Evolutionary conservation across 306 rosid species (phyloP).

Genomic region (Quercus gilva): DNA sequence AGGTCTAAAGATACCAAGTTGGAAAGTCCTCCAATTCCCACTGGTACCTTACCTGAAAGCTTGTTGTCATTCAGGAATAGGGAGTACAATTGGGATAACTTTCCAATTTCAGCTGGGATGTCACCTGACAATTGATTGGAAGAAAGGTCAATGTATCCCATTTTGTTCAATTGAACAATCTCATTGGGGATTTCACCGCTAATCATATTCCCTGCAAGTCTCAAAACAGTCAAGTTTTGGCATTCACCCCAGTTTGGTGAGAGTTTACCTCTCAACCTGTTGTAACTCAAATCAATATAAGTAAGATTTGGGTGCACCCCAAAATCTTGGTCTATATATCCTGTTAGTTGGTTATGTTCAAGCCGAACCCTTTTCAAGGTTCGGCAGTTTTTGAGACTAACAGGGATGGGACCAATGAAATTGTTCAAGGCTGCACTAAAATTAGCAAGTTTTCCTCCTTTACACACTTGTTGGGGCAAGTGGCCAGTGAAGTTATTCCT

Average conservation of each 20-base stretch:
- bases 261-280: slow-evolving; percentile 13
- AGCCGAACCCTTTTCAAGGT: slow-evolving; percentile 26
- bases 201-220: slow-evolving; percentile 18
- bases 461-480: slow-evolving; percentile 30
- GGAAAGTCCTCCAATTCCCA: slow-evolving; percentile 11
- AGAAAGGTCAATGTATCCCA: slow-evolving; percentile 20
- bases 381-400: slow-evolving; percentile 22
- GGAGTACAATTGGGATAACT: slow-evolving; percentile 2
- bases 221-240: slow-evolving; percentile 14
- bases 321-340: slow-evolving; percentile 24
- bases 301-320: slow-evolving; percentile 31
- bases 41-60: slow-evolving; percentile 22
- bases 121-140: slow-evolving; percentile 4
- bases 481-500: slow-evolving; percentile 27
- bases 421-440: slow-evolving; percentile 24
- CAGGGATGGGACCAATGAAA: slow-evolving; percentile 27
- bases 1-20: slow-evolving; percentile 21
- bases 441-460: slow-evolving; percentile 17
- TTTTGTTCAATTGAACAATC: slow-evolving; percentile 15
- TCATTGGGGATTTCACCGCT: slow-evolving; percentile 1
- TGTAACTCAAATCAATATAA: slow-evolving; percentile 31
- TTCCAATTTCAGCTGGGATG: slow-evolving; percentile 21
- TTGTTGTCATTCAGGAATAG: slow-evolving; percentile 10
- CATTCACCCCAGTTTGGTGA: slow-evolving; percentile 29
- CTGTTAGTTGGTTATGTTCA: slow-evolving; percentile 20